Conservation (phyloP, 2,329 filamentous ascomycete species). For the Juglanconis sp. region DNA sequence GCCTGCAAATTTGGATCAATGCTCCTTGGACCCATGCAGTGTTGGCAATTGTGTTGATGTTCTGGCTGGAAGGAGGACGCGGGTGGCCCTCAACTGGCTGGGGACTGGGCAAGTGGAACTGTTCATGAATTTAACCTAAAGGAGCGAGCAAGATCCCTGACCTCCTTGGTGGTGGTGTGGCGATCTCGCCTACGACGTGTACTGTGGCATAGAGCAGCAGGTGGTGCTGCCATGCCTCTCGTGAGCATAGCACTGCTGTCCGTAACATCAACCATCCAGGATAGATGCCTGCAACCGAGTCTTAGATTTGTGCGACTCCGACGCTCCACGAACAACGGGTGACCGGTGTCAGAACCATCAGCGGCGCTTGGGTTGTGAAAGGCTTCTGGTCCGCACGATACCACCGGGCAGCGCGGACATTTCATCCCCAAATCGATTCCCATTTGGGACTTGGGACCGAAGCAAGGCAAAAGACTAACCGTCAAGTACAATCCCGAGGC, state of each 20-base stretch:
- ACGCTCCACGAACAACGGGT: background rate
- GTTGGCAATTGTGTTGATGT: background rate
- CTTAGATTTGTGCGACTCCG: background rate
- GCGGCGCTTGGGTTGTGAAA: background rate
- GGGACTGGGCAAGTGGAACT: background rate
- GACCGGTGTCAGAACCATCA: background rate
- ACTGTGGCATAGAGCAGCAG: too few relatives aligned
- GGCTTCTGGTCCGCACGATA: background rate
- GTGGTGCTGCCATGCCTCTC: background rate
- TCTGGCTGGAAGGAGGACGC: background rate
- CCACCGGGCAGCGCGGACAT: background rate
- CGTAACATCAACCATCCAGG: background rate
- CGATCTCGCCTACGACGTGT: background rate
- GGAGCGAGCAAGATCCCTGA: constrained; percentile 7
- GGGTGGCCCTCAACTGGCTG: background rate
- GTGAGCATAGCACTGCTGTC: background rate
- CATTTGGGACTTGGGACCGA: background rate
- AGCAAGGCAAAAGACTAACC: background rate
- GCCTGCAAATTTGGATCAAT: background rate
- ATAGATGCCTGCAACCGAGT: background rate
- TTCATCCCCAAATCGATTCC: background rate
- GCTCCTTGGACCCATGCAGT: background rate
- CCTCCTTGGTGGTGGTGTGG: background rate
- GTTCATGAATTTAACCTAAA: background rate
- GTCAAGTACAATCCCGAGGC: too few relatives aligned